Base-by-base conservation (phyloP, 768 basidiomycete genomes). In the Roridomyces roridus region DNA sequence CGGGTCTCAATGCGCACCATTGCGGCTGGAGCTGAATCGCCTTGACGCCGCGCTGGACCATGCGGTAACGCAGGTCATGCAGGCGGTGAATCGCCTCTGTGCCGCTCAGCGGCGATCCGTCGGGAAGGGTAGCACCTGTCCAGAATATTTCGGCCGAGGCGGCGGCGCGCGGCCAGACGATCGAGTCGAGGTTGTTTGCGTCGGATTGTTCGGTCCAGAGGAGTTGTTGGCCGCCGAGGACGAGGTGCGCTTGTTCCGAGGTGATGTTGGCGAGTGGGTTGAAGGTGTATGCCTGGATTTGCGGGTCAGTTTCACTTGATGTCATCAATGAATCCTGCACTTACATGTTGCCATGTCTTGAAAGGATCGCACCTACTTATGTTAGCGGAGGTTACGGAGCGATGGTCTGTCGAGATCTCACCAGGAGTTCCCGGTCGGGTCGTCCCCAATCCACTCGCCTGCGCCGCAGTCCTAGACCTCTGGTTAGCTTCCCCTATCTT, bases 341-440 rank as follows among this genome's bases (percentile, higher is more conserved):
- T 55, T 51, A 88, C 87, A 72, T 84, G 81, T 66, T 88, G 85
- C 91, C 91, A 93, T 6, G 85, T 85, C 70, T 91, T 91, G 83
- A 87, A 91, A 0, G 88, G 87, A 63, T 87, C 87, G 65, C 87
- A 90, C 87, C 89, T 91, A 63, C 84, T 85, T 57, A 84, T 84
- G 5, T 83, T 80, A 37, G 58, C 36, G 42, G 60, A 40, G 56
- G 15, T 46, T 49, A 7, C 25, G 26, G 14, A 18, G 5, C 34
- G 31, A 34, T n/a, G n/a, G n/a, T n/a, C n/a, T n/a, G n/a, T n/a
- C 20, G 17, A 26, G 34, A 39, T 63, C 75, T 46, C 65, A 80
- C 77, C n/a, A n/a, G n/a, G n/a, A n/a, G n/a, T n/a, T n/a, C n/a
- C 72, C 79, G n/a, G 59, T 57, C 2, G 80, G 74, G 60, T 70